phyloP scores from a whole-genome alignment of 2,329 filamentous ascomycete species.

The Verticillium isaacii region DNA sequence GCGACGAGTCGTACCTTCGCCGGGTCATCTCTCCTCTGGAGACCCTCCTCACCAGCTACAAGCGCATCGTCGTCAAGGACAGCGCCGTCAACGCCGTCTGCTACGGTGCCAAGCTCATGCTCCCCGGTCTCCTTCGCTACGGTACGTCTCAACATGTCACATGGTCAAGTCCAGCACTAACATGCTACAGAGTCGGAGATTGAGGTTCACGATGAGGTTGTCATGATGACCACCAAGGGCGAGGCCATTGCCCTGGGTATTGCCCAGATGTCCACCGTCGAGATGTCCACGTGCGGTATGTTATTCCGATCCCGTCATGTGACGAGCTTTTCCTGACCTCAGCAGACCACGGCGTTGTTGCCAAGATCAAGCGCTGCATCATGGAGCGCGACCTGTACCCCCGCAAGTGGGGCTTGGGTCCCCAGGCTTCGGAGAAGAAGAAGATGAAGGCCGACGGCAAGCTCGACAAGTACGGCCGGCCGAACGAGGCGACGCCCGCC shows the following conservation, averaged over 20 bases:
- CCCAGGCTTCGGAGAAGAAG: conserved; percentile 95
- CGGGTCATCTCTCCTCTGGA: conserved; percentile 89
- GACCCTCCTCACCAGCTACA: conserved; percentile 87
- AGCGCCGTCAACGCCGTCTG: conserved; percentile 94
- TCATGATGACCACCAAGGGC: conserved; percentile 98
- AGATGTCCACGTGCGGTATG: conserved; percentile 75
- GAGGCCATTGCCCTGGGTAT: conserved; percentile 96
- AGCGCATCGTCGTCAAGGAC: conserved; percentile 97
- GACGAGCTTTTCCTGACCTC: neutral
- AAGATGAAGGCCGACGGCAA: conserved; percentile 98
- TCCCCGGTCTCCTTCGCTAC: conserved; percentile 90
- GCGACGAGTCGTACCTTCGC: conserved; percentile 85
- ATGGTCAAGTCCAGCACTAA: conserved; percentile 15
- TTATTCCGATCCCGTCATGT: neutral
- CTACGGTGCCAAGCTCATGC: conserved; percentile 98
- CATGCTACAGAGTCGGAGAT: conserved; percentile 68
- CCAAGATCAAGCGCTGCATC: conserved; percentile 98
- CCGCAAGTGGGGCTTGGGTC: conserved; percentile 91
- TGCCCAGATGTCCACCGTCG: conserved; percentile 95
- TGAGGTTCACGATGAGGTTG: conserved; percentile 92
- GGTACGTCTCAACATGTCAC: conserved; percentile 45
- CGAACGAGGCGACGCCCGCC: conserved; percentile 88
- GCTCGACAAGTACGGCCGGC: conserved; percentile 92
- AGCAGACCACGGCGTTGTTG: conserved; percentile 86
- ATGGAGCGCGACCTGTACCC: conserved; percentile 99